phyloP scores from a whole-genome alignment of 2,329 filamentous ascomycete species.

The Triangularia setosa region DNA sequence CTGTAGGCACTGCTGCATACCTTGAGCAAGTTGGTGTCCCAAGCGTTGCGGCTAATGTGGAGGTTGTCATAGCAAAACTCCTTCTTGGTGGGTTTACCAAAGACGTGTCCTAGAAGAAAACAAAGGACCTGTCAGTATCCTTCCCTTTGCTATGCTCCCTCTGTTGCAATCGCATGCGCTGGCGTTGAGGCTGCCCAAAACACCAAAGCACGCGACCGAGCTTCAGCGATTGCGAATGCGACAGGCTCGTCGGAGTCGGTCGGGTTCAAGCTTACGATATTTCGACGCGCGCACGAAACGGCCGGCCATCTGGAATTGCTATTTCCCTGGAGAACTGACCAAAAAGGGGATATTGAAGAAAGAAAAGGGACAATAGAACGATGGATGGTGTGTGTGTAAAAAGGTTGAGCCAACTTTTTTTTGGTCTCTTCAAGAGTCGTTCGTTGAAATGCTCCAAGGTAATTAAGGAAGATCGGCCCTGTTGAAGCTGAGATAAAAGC shows the following conservation, averaged over 20 bases:
- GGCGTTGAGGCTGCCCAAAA: neutral
- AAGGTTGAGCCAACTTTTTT: neutral
- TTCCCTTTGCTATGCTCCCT: neutral
- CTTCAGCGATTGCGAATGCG: conserved; percentile 19
- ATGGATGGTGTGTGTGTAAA: neutral
- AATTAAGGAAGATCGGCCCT: neutral
- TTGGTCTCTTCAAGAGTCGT: neutral
- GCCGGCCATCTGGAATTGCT: conserved; percentile 48
- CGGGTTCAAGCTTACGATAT: conserved; percentile 52
- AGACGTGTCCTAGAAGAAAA: conserved; percentile 78
- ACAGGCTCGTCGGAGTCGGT: neutral
- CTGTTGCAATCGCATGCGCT: conserved; percentile 27
- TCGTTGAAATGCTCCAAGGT: neutral
- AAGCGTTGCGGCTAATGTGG: conserved; percentile 95
- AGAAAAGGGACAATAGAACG: neutral
- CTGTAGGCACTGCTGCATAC: conserved; percentile 43
- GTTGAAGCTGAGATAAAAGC: neutral
- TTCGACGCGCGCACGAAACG: conserved; percentile 67
- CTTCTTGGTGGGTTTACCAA: conserved; percentile 91
- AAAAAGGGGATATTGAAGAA: conserved; percentile 1
- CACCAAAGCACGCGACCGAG: conserved; percentile 12
- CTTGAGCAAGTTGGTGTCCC: conserved; percentile 98
- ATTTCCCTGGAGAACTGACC: neutral
- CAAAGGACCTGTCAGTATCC: conserved; percentile 26
- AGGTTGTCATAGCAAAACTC: conserved; percentile 99